These are phyloP conservation scores for Penicillium frequentans DNA, from an alignment of 2,329 filamentous ascomycete genomes.

Conservation along the genomic window DNA sequence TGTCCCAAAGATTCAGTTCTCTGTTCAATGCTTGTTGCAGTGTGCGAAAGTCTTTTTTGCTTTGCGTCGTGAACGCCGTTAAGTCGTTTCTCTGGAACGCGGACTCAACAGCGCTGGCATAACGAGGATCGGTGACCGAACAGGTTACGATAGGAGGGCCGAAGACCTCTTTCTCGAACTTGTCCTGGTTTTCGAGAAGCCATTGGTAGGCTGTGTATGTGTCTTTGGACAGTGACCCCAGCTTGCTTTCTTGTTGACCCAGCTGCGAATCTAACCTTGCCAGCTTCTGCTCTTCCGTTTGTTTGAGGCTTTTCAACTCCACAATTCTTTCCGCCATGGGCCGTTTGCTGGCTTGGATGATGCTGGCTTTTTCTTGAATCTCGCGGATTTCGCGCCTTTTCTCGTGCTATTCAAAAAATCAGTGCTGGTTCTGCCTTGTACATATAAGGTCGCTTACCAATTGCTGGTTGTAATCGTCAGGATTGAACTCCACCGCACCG, in stretches of 20 bases:
- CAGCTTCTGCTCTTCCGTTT: constrained; percentile 51
- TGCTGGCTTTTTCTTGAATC: constrained; percentile 39
- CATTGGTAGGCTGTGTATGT: constrained; percentile 74
- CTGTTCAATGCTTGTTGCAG: constrained; percentile 66
- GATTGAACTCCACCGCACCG: constrained; percentile 66
- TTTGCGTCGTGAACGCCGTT: constrained; percentile 72
- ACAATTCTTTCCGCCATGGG: constrained; percentile 34
- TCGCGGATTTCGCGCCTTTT: constrained; percentile 47
- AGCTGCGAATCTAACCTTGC: constrained; percentile 68
- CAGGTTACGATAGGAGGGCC: constrained; percentile 80
- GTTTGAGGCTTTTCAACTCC: constrained; percentile 38
- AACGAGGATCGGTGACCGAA: constrained; percentile 70
- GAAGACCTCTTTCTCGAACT: constrained; percentile 75
- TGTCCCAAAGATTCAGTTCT: constrained; percentile 64
- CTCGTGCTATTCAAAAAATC: constrained; percentile 51
- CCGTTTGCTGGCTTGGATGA: constrained; percentile 40
- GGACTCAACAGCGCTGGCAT: constrained; percentile 62
- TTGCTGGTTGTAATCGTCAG: constrained; percentile 67
- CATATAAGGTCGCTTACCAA: constrained; percentile 57
- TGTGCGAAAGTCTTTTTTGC: constrained; percentile 69
- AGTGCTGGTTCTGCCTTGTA: neutral
- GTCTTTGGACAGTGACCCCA: constrained; percentile 63
- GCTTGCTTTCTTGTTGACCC: constrained; percentile 69
- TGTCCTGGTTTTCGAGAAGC: constrained; percentile 68
- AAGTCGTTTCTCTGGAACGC: constrained; percentile 56